A percentile compares a stretch with the other conserved stretches of the same genome.
Conservation (phyloP, 352 stramenopile genomes). For the Globisporangium canariense region DNA sequence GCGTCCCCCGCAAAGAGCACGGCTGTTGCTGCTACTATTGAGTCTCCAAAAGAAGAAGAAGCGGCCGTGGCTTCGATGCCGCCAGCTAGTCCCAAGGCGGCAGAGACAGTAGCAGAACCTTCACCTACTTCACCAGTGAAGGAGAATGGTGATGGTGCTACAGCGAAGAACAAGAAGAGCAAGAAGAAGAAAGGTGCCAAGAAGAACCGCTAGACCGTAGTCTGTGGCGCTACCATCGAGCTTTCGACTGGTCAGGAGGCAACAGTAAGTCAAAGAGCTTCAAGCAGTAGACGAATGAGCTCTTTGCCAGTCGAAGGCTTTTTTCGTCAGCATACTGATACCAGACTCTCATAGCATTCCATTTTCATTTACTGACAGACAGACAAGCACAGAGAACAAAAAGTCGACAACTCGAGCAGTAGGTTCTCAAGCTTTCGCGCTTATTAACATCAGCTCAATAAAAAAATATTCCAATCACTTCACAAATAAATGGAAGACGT, state of each 20-base stretch:
- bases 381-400: background rate
- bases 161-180: conserved; percentile 42
- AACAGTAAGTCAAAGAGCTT: background rate
- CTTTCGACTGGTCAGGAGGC: background rate
- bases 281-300: background rate
- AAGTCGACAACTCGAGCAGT: background rate
- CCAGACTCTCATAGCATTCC: background rate
- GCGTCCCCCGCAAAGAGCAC: conserved; percentile 10
- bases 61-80: conserved; percentile 1
- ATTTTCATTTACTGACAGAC: background rate
- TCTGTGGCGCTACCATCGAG: background rate
- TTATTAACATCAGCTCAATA: background rate
- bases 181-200: conserved; percentile 64
- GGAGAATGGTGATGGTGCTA: conserved; percentile 16
- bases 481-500: no score
- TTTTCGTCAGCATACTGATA: no score
- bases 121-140: background rate
- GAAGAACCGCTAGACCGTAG: conserved; percentile 34
- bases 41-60: conserved; percentile 25
- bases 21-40: conserved; percentile 19
- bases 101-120: background rate
- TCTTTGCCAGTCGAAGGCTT: background rate
- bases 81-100: conserved; percentile 3
- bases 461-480: background rate
- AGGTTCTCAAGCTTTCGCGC: background rate